phyloP scores from a whole-genome alignment of 331 rosid species.

The Pyracantha coccinea region DNA sequence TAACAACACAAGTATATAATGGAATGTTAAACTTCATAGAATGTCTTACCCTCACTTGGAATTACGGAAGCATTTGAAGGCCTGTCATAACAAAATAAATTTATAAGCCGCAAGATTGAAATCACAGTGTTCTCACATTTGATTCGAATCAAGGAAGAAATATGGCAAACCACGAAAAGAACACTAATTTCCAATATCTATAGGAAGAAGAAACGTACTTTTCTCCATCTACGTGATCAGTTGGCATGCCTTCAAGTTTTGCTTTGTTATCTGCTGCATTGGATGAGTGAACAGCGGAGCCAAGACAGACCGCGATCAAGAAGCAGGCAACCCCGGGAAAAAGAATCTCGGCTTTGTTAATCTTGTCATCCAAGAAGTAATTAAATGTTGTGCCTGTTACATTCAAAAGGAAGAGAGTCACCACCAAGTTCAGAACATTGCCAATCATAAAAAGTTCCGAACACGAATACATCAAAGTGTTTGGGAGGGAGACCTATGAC shows the following conservation, averaged over 20 bases:
- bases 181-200: neutral
- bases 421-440: neutral
- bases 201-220: slow-evolving; percentile 21
- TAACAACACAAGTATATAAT: neutral
- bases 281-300: slow-evolving; percentile 81
- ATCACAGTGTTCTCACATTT: neutral
- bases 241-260: slow-evolving; percentile 41
- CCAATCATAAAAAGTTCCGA: neutral
- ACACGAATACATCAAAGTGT: neutral
- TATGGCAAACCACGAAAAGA: neutral
- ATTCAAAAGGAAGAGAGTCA: slow-evolving; percentile 1
- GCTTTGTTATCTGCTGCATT: slow-evolving; percentile 70
- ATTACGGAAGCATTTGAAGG: slow-evolving; percentile 1
- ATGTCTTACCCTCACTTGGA: slow-evolving; percentile 31
- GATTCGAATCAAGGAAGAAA: neutral
- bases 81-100: slow-evolving; percentile 21
- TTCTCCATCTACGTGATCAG: slow-evolving; percentile 19
- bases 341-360: slow-evolving; percentile 78
- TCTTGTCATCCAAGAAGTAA: slow-evolving; percentile 78
- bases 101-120: neutral
- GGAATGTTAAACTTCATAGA: neutral
- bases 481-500: slow-evolving; percentile 53
- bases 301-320: slow-evolving; percentile 82
- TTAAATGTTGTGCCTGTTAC: slow-evolving; percentile 74
- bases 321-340: slow-evolving; percentile 94